These are phyloP conservation scores for Cochlearia excelsa DNA, from an alignment of 345 rosid species.

Conservation along the genomic window DNA sequence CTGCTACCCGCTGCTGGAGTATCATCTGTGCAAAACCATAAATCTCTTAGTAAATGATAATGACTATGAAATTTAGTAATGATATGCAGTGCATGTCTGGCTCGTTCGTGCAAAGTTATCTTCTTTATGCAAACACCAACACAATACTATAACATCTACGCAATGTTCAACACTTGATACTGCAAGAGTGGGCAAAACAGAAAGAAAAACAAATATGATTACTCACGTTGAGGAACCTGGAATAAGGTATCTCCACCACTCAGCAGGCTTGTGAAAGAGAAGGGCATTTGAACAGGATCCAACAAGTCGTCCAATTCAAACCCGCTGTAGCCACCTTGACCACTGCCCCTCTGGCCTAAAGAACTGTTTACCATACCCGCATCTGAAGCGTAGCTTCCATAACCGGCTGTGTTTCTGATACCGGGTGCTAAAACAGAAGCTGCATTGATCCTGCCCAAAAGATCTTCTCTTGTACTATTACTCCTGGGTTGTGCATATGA, in stretches of 20 bases:
- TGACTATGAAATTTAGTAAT: constrained; percentile 3
- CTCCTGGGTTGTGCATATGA: constrained; percentile 26
- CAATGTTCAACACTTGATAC: neutral
- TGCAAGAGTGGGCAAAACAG: neutral
- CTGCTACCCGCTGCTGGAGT: constrained; percentile 38
- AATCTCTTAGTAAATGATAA: constrained; percentile 19
- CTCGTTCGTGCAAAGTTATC: constrained; percentile 4
- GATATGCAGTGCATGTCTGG: neutral
- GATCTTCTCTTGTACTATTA: constrained; percentile 21
- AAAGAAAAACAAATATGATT: constrained; percentile 4
- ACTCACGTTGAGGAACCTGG: constrained; percentile 31
- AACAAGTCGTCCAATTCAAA: constrained; percentile 28
- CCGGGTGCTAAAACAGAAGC: constrained; percentile 27
- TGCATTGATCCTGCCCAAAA: constrained; percentile 28
- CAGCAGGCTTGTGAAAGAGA: constrained; percentile 38
- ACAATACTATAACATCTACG: neutral
- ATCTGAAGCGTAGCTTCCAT: constrained; percentile 8
- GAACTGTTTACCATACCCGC: constrained; percentile 22
- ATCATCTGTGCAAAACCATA: constrained; percentile 45
- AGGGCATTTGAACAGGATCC: constrained; percentile 30
- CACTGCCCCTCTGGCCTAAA: constrained; percentile 26
- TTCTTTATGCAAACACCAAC: constrained; percentile 8
- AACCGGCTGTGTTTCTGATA: constrained; percentile 11
- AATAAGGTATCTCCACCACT: constrained; percentile 24
- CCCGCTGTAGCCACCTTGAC: constrained; percentile 36